Evolutionary conservation across 164 flowering plant species (phyloP), one percentile per base, ranked within the genome.

Genomic region (Macadamia tetraphylla): DNA sequence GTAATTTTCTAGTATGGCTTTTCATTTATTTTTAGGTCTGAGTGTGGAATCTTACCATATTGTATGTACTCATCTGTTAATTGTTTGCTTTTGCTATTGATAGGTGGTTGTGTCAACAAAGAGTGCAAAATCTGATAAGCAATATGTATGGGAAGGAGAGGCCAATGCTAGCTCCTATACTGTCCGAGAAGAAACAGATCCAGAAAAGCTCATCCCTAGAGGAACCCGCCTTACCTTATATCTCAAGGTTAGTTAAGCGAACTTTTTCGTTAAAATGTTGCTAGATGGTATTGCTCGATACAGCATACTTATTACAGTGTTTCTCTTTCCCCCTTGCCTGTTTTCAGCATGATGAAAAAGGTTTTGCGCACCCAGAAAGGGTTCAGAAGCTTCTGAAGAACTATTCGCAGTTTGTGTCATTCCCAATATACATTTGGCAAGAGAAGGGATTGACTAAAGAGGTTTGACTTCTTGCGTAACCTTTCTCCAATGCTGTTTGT

Each of bases 111-210:
- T 95, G 65, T 87, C 97, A 49, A 89, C 97, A 9, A 95, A 87
- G 76, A 90, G 96, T 75, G 94, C 98, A 62, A 92, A 89, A 72
- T 95, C 98, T 71, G 98, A 95, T 73, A 90, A 87, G 75, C 99
- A 90, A 73, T 95, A 87, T 83, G 88, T 92, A 3, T 95, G 99
- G 99, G 98, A 92, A 83, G 97, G 87, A 66, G 91, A 89, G 75
- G 98, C 94, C 43, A 84, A 90, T 83, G 84, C 92, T 62, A 86
- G 98, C 82, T 86, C 98, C 3, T 95, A 85, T 60, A 84, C 85
- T 40, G 80, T 95, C 64, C 79, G 91, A 58, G 99, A 95, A 78
- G 98, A 95, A 81, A 90, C 94, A 30, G 94, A 95, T 62, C 88
- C 97, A 1, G 87, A 85, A 65, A 89, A 89, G 70, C 86, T 85